Percentiles rank a stretch among this genome's conserved stretches.
phyloP scores from a whole-genome alignment of 2,329 filamentous ascomycete genomes.

The Exserohilum turcica region DNA sequence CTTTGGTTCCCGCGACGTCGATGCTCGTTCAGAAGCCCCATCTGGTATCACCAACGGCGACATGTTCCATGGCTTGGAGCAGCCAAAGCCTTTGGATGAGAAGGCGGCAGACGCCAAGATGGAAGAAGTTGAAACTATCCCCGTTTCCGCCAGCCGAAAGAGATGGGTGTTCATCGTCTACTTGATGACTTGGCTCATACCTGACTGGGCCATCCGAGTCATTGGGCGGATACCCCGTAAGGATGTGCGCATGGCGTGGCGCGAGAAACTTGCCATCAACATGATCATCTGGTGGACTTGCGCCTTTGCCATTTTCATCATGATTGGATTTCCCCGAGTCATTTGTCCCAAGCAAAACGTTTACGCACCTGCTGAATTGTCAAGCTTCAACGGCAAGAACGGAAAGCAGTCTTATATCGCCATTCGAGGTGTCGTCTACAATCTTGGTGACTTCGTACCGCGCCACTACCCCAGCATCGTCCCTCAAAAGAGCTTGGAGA shows the following conservation, averaged over 20 bases:
- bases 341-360: constrained; percentile 93
- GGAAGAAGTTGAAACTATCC: constrained; percentile 85
- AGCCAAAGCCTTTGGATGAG: constrained; percentile 90
- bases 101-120: constrained; percentile 90
- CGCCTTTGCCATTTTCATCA: constrained; percentile 79
- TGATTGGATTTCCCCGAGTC: constrained; percentile 81
- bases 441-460: constrained; percentile 74
- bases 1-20: constrained; percentile 78
- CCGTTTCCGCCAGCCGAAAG: constrained; percentile 78
- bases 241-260: constrained; percentile 90
- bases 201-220: constrained; percentile 78
- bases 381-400: constrained; percentile 72
- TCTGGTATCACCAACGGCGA: constrained; percentile 89
- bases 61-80: constrained; percentile 98
- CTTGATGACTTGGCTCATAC: constrained; percentile 82
- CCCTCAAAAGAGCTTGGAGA: constrained; percentile 66
- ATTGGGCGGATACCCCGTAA: constrained; percentile 88
- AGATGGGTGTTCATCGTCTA: constrained; percentile 89
- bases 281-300: constrained; percentile 93
- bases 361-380: constrained; percentile 77
- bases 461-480: constrained; percentile 77
- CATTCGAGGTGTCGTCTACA: constrained; percentile 88
- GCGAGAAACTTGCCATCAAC: constrained; percentile 98
- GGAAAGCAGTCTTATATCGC: constrained; percentile 70
- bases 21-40: constrained; percentile 88